A percentile compares a stretch with the other conserved stretches of the same genome.
These are phyloP conservation scores for Quercus alba DNA, from an alignment of 306 rosid genomes.

Conservation along the genomic window DNA sequence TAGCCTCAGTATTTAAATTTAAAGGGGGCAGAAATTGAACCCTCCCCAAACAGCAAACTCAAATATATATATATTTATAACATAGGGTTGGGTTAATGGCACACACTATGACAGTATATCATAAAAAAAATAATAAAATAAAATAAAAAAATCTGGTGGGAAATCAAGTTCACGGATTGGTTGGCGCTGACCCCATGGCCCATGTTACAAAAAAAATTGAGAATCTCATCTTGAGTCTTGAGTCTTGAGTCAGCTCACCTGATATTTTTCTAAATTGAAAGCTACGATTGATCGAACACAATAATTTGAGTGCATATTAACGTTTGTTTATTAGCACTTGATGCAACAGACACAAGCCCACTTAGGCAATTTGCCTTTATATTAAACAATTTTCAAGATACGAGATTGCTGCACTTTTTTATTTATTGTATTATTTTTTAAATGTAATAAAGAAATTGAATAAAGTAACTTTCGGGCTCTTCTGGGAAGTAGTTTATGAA, in stretches of 20 bases:
- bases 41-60: background rate
- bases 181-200: constrained; percentile 21
- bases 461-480: background rate
- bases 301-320: background rate
- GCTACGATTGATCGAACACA: background rate
- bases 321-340: background rate
- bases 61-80: background rate
- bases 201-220: background rate
- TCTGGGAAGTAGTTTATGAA: background rate
- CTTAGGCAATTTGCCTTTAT: constrained; percentile 21
- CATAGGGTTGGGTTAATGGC: background rate
- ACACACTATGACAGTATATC: background rate
- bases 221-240: background rate
- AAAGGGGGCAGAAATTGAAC: background rate
- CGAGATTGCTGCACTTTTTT: background rate
- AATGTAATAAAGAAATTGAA: background rate
- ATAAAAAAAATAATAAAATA: background rate
- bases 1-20: background rate
- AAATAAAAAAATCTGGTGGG: background rate
- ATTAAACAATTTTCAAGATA: background rate
- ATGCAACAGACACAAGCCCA: constrained; percentile 19
- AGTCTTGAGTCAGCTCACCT: background rate
- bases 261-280: constrained; percentile 1
- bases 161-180: background rate
- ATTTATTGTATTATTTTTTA: too few relatives aligned